A percentile compares a stretch with the other conserved stretches of the same genome.
Conservation (phyloP, 768 basidiomycete genomes). For the Mycena vulgaris region DNA sequence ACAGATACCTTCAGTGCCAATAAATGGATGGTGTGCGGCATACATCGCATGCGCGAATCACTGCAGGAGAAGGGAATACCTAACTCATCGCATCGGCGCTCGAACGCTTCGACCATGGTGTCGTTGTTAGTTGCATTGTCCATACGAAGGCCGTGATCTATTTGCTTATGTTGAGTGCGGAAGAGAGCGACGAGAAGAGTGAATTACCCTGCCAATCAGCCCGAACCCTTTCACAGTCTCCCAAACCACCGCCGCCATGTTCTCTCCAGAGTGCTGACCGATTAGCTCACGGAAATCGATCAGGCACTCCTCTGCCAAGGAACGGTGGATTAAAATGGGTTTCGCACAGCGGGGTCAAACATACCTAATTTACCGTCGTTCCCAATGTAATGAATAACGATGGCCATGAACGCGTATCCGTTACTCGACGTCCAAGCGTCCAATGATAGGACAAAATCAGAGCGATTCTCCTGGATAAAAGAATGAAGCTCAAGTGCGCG, state of each 20-base stretch:
- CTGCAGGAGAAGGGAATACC: neutral
- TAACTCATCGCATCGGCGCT: neutral
- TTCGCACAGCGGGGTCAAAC: no score
- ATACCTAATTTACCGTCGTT: no score
- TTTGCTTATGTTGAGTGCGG: neutral
- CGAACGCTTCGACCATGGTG: neutral
- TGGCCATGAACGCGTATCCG: no score
- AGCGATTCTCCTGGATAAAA: no score
- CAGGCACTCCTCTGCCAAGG: neutral
- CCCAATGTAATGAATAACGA: no score
- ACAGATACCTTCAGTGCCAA: neutral
- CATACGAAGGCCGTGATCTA: neutral
- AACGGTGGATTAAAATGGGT: no score
- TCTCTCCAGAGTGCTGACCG: neutral
- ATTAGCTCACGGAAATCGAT: neutral
- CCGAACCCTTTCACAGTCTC: neutral
- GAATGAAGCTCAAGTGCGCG: no score
- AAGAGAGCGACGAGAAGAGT: neutral
- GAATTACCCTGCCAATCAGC: neutral
- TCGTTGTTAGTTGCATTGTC: neutral
- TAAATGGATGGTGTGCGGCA: neutral
- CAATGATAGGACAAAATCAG: no score
- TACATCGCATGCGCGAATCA: neutral
- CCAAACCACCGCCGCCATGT: neutral
- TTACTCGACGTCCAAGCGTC: no score